phyloP scores from a whole-genome alignment of 345 rosid species.

The Eucalyptus shirleyi region DNA sequence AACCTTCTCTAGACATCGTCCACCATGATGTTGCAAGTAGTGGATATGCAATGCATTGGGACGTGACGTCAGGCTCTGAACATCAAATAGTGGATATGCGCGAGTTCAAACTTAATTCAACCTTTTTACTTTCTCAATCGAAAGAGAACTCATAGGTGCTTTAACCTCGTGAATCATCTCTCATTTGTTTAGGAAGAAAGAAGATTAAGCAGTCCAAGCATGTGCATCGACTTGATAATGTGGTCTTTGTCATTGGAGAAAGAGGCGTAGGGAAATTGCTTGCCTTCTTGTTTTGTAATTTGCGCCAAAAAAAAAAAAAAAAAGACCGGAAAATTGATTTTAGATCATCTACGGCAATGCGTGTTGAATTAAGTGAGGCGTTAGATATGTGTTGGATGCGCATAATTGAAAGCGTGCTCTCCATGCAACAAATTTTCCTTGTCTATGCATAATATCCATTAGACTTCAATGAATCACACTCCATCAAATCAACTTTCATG shows the following conservation, averaged over 20 bases:
- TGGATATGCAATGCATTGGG: not conserved
- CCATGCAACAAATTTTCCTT: not conserved
- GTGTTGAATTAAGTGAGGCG: not conserved
- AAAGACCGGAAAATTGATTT: not conserved
- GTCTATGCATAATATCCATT: not conserved
- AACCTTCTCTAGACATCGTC: not conserved
- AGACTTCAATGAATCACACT: not conserved
- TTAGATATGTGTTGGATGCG: not conserved
- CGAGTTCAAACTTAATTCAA: not conserved
- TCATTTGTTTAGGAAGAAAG: not conserved
- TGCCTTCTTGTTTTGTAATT: not conserved
- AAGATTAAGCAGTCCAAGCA: not conserved
- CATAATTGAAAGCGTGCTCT: not conserved
- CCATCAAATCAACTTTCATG: not conserved
- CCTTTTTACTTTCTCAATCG: not conserved
- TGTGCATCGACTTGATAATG: not conserved
- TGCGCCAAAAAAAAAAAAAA: not conserved
- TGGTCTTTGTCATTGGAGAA: not conserved
- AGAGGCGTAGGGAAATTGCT: not conserved
- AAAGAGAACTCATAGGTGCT: not conserved
- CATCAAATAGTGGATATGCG: not conserved
- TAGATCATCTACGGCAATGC: not conserved
- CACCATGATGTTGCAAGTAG: not conserved
- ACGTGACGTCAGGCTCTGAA: not conserved
- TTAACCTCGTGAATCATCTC: not conserved